Base-by-base conservation (phyloP, 768 basidiomycete genomes). In the Russula dissimulans region DNA sequence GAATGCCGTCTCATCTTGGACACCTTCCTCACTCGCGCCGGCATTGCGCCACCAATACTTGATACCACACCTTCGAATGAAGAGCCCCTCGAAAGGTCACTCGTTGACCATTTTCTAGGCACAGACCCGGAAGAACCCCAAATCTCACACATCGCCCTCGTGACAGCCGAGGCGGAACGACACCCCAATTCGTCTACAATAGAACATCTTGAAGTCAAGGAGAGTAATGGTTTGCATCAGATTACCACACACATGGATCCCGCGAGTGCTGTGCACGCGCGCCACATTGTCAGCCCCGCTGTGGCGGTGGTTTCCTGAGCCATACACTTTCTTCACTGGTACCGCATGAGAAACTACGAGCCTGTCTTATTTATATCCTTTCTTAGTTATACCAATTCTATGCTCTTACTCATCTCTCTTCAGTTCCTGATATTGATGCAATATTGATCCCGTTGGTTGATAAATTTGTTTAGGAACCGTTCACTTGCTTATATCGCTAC, bases 1-100 rank as follows among this genome's bases (percentile, higher is more conserved):
- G 93, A 95, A 74, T 93, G 91, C 69, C 87, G 89, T 53, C 75
- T 94, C 45, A 83, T 95, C 58, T 78, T 92, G 32, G 86, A 91
- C 63, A 88, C 91, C 77, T 87, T 89, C 73, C 75, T 95, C 59
- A 78, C 82, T 12, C 54, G 56, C 9, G 65, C 59, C 2, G 65
- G 65, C 53, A 43, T 64, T 26, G 15, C 22, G 3, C 31, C 32
- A 5, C 26, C 78, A 46, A 62, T 70, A 29, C 69, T 73, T 46
- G 67, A 57, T n/a, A 36, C 15, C 32, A 44, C 63, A 6, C 44
- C 43, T 12, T 42, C 49, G 11, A 63, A 65, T 47, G 22, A 32
- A 38, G 56, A 62, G 5, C 50, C 32, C n/a, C 61, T 62, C 14
- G 61, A 62, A 54, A 17, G n/a, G 18, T 42, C 46, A 12, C 61